phyloP scores from a whole-genome alignment of 768 basidiomycete species.

The Mycena vulgaris region DNA sequence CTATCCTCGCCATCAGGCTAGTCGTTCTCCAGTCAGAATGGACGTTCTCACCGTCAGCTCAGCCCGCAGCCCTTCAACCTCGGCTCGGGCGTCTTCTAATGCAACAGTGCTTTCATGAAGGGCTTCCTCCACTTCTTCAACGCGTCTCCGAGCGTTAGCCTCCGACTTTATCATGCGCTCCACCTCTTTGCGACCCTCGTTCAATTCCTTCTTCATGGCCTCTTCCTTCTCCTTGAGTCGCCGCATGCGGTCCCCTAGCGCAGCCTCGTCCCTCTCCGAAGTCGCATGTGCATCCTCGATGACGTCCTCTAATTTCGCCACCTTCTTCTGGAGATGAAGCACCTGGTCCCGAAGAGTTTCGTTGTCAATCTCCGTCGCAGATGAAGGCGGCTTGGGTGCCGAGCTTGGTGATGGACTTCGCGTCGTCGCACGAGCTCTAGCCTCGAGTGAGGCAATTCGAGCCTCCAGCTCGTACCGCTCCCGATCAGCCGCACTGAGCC shows the following conservation, averaged over 20 bases:
- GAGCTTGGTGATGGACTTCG: constrained; percentile 45
- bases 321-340: constrained; percentile 86
- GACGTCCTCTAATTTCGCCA: constrained; percentile 84
- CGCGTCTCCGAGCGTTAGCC: constrained; percentile 69
- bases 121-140: constrained; percentile 93
- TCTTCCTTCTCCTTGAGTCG: constrained; percentile 84
- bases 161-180: constrained; percentile 78
- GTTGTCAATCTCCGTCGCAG: constrained; percentile 95
- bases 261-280: constrained; percentile 81
- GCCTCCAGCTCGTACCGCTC: constrained; percentile 87
- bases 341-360: constrained; percentile 92
- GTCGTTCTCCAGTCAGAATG: not conserved
- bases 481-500: constrained; percentile 77
- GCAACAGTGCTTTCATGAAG: constrained; percentile 89
- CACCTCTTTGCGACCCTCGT: constrained; percentile 73
- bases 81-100: constrained; percentile 90
- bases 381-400: constrained; percentile 59
- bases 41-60: constrained; percentile 78
- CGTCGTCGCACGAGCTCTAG: constrained; percentile 49
- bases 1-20: constrained; percentile 53
- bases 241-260: constrained; percentile 73
- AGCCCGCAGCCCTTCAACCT: constrained; percentile 84
- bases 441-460: constrained; percentile 71
- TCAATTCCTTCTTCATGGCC: constrained; percentile 78
- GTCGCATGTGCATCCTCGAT: constrained; percentile 83